phyloP scores from a whole-genome alignment of 805 yeast genomes.

The Lipomyces orientalis region DNA sequence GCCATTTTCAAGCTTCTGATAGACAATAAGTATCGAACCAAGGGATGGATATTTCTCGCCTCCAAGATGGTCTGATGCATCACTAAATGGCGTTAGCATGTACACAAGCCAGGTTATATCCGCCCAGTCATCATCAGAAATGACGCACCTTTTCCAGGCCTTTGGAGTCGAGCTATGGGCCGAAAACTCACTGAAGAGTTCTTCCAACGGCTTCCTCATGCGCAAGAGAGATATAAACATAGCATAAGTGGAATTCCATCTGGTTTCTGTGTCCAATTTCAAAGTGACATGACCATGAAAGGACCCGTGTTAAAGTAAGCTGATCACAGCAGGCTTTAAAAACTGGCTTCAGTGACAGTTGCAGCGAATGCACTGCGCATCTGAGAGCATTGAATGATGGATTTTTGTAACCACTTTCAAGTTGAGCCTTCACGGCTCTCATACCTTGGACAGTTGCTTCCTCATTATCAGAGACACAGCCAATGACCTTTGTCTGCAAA shows the following conservation, averaged over 20 bases:
- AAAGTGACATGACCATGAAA: slow-evolving; percentile 8
- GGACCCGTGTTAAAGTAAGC: slow-evolving; percentile 1
- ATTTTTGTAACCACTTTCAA: not conserved
- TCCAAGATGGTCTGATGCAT: slow-evolving; percentile 5
- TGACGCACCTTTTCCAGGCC: slow-evolving; percentile 7
- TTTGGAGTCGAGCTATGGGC: not conserved
- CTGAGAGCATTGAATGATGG: slow-evolving; percentile 1
- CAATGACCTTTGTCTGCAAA: slow-evolving; percentile 8
- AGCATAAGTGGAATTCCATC: slow-evolving; percentile 10
- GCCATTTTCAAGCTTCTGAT: slow-evolving; percentile 7
- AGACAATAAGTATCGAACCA: slow-evolving; percentile 7
- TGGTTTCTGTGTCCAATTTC: slow-evolving; percentile 8
- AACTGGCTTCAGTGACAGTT: slow-evolving; percentile 9
- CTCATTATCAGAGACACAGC: slow-evolving; percentile 7
- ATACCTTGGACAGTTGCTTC: slow-evolving; percentile 7
- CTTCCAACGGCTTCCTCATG: slow-evolving; percentile 11
- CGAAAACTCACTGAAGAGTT: slow-evolving; percentile 5
- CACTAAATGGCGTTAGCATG: slow-evolving; percentile 8
- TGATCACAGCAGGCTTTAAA: slow-evolving; percentile 8
- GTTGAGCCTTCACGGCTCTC: slow-evolving; percentile 5
- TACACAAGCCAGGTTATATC: slow-evolving; percentile 4
- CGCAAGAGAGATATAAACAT: slow-evolving; percentile 7
- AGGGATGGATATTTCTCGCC: slow-evolving; percentile 7
- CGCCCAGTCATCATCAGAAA: slow-evolving; percentile 7
- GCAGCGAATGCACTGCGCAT: slow-evolving; percentile 4